Percentiles rank a stretch among this genome's conserved stretches.
These are phyloP conservation scores for Chaetomium sp. DNA, from an alignment of 2,329 filamentous ascomycete genomes.

Conservation along the genomic window DNA sequence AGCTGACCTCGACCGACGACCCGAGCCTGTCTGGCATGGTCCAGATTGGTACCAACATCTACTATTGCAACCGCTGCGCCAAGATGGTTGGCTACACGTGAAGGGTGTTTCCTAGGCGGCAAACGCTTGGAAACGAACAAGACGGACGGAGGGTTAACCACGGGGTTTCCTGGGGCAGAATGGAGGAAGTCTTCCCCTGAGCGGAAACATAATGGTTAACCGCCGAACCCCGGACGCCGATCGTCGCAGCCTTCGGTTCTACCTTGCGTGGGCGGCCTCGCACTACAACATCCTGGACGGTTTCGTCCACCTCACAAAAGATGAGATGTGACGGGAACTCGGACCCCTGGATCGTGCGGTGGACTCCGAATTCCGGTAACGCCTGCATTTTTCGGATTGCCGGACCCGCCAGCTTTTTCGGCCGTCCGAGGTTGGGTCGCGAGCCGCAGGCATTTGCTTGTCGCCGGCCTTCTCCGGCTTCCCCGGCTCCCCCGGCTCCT, in stretches of 20 bases:
- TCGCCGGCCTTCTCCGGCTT: not conserved
- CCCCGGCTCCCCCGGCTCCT: not conserved
- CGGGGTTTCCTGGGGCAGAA: constrained; percentile 2
- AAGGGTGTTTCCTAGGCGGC: constrained; percentile 30
- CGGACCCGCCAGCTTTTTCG: not conserved
- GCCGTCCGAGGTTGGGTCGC: not conserved
- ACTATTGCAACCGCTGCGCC: constrained; percentile 67
- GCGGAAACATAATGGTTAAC: not conserved
- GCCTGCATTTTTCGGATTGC: not conserved
- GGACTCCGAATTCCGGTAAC: not conserved
- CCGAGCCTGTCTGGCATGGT: constrained; percentile 63
- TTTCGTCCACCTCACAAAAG: not conserved
- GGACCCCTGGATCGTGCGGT: not conserved
- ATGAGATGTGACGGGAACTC: not conserved
- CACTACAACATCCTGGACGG: not conserved
- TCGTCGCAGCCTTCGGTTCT: not conserved
- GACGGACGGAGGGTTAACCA: constrained; percentile 6
- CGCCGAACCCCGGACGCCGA: not conserved
- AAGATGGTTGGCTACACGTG: constrained; percentile 65
- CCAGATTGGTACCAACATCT: constrained; percentile 64
- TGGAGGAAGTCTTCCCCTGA: not conserved
- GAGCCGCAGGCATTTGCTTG: not conserved
- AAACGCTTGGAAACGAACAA: constrained; percentile 37
- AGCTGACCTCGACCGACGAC: constrained; percentile 64
- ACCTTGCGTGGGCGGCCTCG: not conserved